Percentiles rank a stretch among this genome's conserved stretches.
phyloP scores from a whole-genome alignment of 768 basidiomycete genomes.

The Tylopilus sp. region DNA sequence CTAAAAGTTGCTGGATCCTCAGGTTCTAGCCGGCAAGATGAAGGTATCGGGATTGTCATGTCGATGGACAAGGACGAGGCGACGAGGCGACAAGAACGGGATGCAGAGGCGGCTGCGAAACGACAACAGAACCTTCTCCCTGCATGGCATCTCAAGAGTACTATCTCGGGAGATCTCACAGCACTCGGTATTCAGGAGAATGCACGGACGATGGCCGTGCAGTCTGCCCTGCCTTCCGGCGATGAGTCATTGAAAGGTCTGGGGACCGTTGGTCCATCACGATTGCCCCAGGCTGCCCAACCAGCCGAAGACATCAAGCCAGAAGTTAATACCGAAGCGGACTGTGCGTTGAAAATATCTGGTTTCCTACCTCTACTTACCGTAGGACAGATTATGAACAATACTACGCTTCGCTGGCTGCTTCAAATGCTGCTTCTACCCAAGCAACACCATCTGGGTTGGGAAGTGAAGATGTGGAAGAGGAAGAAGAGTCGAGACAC shows the following conservation, averaged over 20 bases:
- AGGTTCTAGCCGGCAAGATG: conserved; percentile 55
- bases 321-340: conserved; percentile 51
- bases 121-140: conserved; percentile 89
- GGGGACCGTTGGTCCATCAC: conserved; percentile 47
- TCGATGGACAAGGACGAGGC: conserved; percentile 87
- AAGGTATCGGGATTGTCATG: conserved; percentile 69
- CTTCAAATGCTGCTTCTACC: conserved; percentile 55
- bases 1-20: conserved; percentile 75
- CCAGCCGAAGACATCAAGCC: conserved; percentile 42
- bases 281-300: conserved; percentile 27
- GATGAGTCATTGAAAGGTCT: conserved; percentile 73
- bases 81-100: conserved; percentile 66
- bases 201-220: conserved; percentile 46
- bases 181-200: conserved; percentile 77
- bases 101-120: conserved; percentile 80
- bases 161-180: conserved; percentile 89
- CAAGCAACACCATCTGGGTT: conserved; percentile 59
- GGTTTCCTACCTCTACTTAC: neutral
- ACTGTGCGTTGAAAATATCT: conserved; percentile 47
- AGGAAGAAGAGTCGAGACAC: conserved; percentile 73
- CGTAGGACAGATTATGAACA: conserved; percentile 63
- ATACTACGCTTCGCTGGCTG: conserved; percentile 77
- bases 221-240: conserved; percentile 44
- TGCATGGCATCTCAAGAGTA: conserved; percentile 94
- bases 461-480: conserved; percentile 55